A percentile compares a stretch with the other conserved stretches of the same genome.
Evolutionary conservation across 2,329 filamentous ascomycete species (phyloP).

Genomic region (Fusarium sacchari): DNA sequence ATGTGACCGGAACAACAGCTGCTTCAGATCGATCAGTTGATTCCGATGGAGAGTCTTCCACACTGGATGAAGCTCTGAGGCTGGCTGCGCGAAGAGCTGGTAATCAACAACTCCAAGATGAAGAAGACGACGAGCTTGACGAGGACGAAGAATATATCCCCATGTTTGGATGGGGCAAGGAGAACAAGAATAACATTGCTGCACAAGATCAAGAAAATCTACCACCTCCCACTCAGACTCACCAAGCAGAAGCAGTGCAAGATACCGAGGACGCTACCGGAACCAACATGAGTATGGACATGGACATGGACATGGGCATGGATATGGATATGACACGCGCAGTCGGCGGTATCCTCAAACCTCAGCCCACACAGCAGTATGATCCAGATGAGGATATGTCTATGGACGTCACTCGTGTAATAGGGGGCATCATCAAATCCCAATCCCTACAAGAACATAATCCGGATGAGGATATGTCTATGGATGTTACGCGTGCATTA

Average conservation of each 20-base stretch:
- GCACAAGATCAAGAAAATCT: slow-evolving; percentile 55
- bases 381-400: slow-evolving; percentile 76
- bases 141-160: slow-evolving; percentile 76
- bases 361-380: slow-evolving; percentile 55
- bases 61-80: slow-evolving; percentile 80
- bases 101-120: slow-evolving; percentile 72
- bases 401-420: slow-evolving; percentile 89
- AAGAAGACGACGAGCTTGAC: slow-evolving; percentile 62
- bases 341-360: slow-evolving; percentile 63
- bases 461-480: slow-evolving; percentile 79
- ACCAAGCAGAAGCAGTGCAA: slow-evolving; percentile 16
- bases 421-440: slow-evolving; percentile 63
- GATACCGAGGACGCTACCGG: slow-evolving; percentile 43
- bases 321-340: slow-evolving; percentile 58
- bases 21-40: slow-evolving; percentile 68
- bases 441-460: slow-evolving; percentile 54
- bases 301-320: slow-evolving; percentile 57
- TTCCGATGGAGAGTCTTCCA: slow-evolving; percentile 73
- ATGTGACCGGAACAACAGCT: slow-evolving; percentile 75
- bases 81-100: slow-evolving; percentile 80
- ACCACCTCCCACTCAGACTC: slow-evolving; percentile 34
- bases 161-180: slow-evolving; percentile 79
- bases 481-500: slow-evolving; percentile 89
- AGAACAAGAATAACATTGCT: slow-evolving; percentile 49
- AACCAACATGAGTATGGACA: slow-evolving; percentile 54